Evolutionary conservation across 495 filamentous ascomycete species (phyloP).

Genomic region (Cercophora newfieldiana): DNA sequence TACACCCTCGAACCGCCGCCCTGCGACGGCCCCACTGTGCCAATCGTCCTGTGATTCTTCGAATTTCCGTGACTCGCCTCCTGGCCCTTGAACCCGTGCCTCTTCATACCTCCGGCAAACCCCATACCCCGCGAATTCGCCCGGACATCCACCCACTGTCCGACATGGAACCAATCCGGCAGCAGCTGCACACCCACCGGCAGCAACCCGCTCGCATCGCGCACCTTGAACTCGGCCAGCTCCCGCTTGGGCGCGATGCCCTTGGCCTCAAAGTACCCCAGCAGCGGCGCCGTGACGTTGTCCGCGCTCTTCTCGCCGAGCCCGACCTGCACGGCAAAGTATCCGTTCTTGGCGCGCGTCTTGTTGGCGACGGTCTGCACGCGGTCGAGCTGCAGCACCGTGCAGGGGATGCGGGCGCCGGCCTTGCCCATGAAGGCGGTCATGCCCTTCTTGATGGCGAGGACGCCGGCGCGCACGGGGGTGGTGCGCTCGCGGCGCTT

Average conservation of each 20-base stretch:
- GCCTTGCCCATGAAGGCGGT: slow-evolving; percentile 81
- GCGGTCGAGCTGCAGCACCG: slow-evolving; percentile 90
- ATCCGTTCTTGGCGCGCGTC: slow-evolving; percentile 76
- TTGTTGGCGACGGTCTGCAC: slow-evolving; percentile 86
- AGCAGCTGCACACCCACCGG: slow-evolving; percentile 69
- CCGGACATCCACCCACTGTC: slow-evolving; percentile 85
- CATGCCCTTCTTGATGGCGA: slow-evolving; percentile 93
- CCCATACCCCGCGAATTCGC: slow-evolving; percentile 80
- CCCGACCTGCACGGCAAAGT: slow-evolving; percentile 90
- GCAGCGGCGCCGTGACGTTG: slow-evolving; percentile 74
- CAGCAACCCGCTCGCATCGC: slow-evolving; percentile 68
- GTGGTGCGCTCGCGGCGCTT: slow-evolving; percentile 73
- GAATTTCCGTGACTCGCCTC: slow-evolving; percentile 93
- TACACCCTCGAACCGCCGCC: slow-evolving; percentile 88
- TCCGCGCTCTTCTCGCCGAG: slow-evolving; percentile 70
- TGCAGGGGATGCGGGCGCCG: slow-evolving; percentile 79
- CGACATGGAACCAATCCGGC: slow-evolving; percentile 85
- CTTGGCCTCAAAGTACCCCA: slow-evolving; percentile 81
- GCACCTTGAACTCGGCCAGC: slow-evolving; percentile 85
- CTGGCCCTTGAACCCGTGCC: slow-evolving; percentile 84
- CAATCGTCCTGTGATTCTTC: slow-evolving; percentile 84
- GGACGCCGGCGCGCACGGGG: slow-evolving; percentile 76
- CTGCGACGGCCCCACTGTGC: slow-evolving; percentile 82
- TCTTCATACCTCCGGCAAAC: slow-evolving; percentile 97
- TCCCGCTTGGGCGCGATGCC: slow-evolving; percentile 78